A percentile compares a stretch with the other conserved stretches of the same genome.
These are phyloP conservation scores for Hygrocybe punicea DNA, from an alignment of 768 basidiomycete species.

Conservation along the genomic window DNA sequence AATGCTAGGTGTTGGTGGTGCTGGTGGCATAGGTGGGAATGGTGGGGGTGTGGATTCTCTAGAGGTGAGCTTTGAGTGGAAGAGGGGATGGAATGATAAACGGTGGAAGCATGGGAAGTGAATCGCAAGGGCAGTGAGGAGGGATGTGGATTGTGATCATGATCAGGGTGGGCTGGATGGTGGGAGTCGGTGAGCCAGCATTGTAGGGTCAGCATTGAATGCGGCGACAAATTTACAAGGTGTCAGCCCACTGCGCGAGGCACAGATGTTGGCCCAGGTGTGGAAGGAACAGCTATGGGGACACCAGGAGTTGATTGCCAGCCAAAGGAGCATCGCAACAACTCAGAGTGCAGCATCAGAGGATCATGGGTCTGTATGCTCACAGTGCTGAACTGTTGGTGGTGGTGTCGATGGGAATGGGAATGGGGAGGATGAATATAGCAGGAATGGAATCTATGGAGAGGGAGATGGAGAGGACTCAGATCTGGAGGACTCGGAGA, in stretches of 20 bases:
- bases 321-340: neutral
- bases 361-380: constrained; percentile 11
- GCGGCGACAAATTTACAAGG: neutral
- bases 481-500: constrained; percentile 95
- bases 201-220: neutral
- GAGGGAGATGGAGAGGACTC: constrained; percentile 72
- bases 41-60: constrained; percentile 37
- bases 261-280: constrained; percentile 6
- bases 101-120: constrained; percentile 23
- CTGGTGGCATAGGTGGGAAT: neutral
- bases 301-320: constrained; percentile 2
- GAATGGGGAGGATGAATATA: too few relatives aligned
- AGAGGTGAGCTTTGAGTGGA: constrained; percentile 82
- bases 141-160: too few relatives aligned
- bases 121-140: constrained; percentile 17
- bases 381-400: constrained; percentile 4
- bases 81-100: constrained; percentile 38
- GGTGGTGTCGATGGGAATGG: neutral
- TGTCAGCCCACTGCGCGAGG: neutral
- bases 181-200: neutral
- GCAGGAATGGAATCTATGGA: constrained; percentile 13
- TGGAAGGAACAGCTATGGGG: constrained; percentile 3
- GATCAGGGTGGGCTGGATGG: neutral
- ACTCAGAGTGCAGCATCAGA: constrained; percentile 8
- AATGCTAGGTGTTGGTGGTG: neutral